These are phyloP conservation scores for Neopestalotiopsis clavispora DNA, from an alignment of 2,329 filamentous ascomycete genomes.

Conservation along the genomic window DNA sequence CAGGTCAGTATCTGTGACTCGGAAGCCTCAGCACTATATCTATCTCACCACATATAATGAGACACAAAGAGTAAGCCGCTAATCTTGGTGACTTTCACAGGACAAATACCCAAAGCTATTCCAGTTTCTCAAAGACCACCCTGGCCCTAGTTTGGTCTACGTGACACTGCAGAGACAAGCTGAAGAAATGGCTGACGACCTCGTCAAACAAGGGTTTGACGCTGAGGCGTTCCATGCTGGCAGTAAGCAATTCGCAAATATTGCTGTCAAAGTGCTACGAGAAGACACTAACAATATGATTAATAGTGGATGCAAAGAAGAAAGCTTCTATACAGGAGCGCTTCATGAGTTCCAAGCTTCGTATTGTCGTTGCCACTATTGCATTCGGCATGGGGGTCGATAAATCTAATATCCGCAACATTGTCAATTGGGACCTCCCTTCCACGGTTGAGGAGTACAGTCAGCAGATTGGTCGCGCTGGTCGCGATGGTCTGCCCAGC, in stretches of 20 bases:
- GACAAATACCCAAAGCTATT: conserved; percentile 52
- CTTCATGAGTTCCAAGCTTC: conserved; percentile 51
- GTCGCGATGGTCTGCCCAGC: conserved; percentile 56
- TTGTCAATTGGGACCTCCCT: conserved; percentile 57
- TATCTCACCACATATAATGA: background rate
- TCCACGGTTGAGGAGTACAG: conserved; percentile 61
- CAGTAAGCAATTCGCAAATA: conserved; percentile 20
- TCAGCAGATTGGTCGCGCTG: conserved; percentile 61
- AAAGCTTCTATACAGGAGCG: conserved; percentile 55
- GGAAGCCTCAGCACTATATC: background rate
- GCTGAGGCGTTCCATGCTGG: conserved; percentile 56
- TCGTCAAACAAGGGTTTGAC: conserved; percentile 44
- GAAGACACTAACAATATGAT: background rate
- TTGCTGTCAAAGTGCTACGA: background rate
- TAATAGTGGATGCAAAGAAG: conserved; percentile 41
- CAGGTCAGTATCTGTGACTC: background rate
- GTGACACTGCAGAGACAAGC: conserved; percentile 62
- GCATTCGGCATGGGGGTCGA: conserved; percentile 67
- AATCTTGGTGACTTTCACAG: conserved; percentile 20
- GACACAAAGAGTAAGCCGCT: background rate
- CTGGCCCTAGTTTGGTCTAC: conserved; percentile 64
- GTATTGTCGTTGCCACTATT: conserved; percentile 59
- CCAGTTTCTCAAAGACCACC: conserved; percentile 53
- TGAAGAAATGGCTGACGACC: conserved; percentile 44
- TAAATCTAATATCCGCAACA: conserved; percentile 58